Base-by-base conservation (phyloP, 2,329 filamentous ascomycete genomes). In the Nemania sp. region DNA sequence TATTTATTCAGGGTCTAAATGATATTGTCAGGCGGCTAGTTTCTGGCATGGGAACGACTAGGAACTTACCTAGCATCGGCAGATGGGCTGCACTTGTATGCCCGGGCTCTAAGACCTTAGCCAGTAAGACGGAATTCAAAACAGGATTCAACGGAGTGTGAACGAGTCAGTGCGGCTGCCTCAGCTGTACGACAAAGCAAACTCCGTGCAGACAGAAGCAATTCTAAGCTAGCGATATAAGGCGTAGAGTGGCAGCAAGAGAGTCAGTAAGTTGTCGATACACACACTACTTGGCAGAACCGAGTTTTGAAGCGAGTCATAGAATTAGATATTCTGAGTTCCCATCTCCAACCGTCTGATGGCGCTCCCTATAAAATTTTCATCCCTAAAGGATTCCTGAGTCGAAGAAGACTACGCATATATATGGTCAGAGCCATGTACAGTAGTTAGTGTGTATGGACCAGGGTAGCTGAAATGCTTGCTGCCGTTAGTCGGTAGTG, bases 1-100 rank as follows among this genome's bases (percentile, higher is more conserved):
- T 22, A 48, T 54, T 48, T 57, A 51, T 54, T 26, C 44, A 22
- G 22, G 23, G 50, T 31, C 33, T 47, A 24, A n/a, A 34, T 12
- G 28, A 20, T 36, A 17, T n/a, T n/a, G 22, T 24, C 15, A 19
- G 15, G 24, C 20, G 22, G 17, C 22, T 26, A 17, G 15, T 9
- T 12, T 37, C 33, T 2, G 24, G 11, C 23, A 42, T 39, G n/a
- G n/a, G n/a, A 20, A 15, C 17, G 37, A 42, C 30, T 24, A 23
- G 15, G 22, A 20, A 20, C 22, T 6, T 37, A 26, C 15, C 23
- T 9, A 19, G n/a, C 22, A 23, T 8, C 41, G 15, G 34, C 23
- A 39, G 28, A 31, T 19, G 28, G 17, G 15, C 26, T 44, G 23
- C 37, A 41, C 39, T 23, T 49, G 24, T 43, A 30, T 24, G 6